Conservation (phyloP, 495 filamentous ascomycete species). For the Polyplosphaeria fusca region DNA sequence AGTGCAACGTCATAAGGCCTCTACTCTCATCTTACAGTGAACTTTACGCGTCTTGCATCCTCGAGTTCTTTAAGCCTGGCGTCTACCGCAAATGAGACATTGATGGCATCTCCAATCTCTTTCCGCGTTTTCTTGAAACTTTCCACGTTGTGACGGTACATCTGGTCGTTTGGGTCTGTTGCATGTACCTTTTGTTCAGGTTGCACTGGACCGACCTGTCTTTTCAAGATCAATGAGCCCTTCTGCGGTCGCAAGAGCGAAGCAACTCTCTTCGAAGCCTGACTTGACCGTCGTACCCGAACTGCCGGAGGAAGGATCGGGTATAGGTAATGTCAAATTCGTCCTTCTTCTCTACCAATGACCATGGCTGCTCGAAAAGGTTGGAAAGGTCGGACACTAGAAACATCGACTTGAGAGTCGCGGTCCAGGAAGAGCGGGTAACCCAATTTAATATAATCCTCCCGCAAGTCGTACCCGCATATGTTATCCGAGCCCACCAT, state of each 20-base stretch:
- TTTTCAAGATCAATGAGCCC: constrained; percentile 50
- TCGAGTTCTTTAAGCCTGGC: constrained; percentile 11
- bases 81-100: constrained; percentile 47
- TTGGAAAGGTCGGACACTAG: constrained; percentile 51
- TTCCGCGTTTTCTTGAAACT: constrained; percentile 53
- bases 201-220: constrained; percentile 46
- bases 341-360: constrained; percentile 42
- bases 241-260: constrained; percentile 45
- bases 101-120: constrained; percentile 48
- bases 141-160: constrained; percentile 48
- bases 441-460: constrained; percentile 46
- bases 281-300: constrained; percentile 53
- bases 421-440: constrained; percentile 51
- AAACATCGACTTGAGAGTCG: constrained; percentile 48
- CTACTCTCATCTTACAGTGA: constrained; percentile 9
- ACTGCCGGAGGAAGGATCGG: constrained; percentile 59
- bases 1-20: constrained; percentile 5
- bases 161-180: constrained; percentile 18
- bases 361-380: constrained; percentile 49
- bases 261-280: constrained; percentile 47
- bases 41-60: constrained; percentile 10
- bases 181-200: constrained; percentile 33
- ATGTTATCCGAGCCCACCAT: constrained; percentile 35
- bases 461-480: constrained; percentile 45
- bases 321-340: constrained; percentile 57